Evolutionary conservation across 1,284 basidiomycete genomes (phyloP).

Genomic region (Boletus smithii): DNA sequence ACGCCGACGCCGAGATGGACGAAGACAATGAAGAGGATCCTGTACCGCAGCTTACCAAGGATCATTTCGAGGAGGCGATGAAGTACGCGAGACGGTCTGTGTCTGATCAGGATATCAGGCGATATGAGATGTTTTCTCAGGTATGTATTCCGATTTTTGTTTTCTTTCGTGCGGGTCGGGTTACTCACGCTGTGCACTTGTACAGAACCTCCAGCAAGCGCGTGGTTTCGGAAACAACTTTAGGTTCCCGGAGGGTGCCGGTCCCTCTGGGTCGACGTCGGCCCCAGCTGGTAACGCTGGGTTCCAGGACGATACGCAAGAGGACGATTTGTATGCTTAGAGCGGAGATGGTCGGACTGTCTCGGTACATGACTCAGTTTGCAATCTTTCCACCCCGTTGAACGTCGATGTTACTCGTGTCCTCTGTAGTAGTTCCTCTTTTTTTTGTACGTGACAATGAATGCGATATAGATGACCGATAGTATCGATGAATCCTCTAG

Average conservation of each 20-base stretch:
- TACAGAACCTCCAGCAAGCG: slow-evolving; percentile 82
- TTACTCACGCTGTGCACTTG: slow-evolving; percentile 4
- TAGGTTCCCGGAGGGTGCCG: slow-evolving; percentile 89
- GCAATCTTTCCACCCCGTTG: not conserved
- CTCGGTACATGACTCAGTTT: not conserved
- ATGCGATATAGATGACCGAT: no score
- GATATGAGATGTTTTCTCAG: slow-evolving; percentile 90
- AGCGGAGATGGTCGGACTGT: not conserved
- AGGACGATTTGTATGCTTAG: slow-evolving; percentile 87
- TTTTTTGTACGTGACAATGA: no score
- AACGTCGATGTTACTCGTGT: no score
- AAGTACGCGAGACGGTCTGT: slow-evolving; percentile 89
- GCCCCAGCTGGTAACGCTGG: slow-evolving; percentile 68
- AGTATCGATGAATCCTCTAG: no score
- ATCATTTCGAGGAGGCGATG: slow-evolving; percentile 99
- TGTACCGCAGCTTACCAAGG: slow-evolving; percentile 92
- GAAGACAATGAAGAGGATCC: slow-evolving; percentile 83
- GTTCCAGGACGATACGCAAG: slow-evolving; percentile 76
- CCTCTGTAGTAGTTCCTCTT: no score
- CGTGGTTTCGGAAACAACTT: slow-evolving; percentile 86
- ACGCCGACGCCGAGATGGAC: slow-evolving; percentile 70
- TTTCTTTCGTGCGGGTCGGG: not conserved
- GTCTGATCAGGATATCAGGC: slow-evolving; percentile 91
- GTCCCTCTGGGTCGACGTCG: slow-evolving; percentile 44
- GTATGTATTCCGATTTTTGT: slow-evolving; percentile 41